Percentiles rank a stretch among this genome's conserved stretches.
Evolutionary conservation across 2,329 filamentous ascomycete species (phyloP).

Genomic region (Aspergillus pseudotamarii): DNA sequence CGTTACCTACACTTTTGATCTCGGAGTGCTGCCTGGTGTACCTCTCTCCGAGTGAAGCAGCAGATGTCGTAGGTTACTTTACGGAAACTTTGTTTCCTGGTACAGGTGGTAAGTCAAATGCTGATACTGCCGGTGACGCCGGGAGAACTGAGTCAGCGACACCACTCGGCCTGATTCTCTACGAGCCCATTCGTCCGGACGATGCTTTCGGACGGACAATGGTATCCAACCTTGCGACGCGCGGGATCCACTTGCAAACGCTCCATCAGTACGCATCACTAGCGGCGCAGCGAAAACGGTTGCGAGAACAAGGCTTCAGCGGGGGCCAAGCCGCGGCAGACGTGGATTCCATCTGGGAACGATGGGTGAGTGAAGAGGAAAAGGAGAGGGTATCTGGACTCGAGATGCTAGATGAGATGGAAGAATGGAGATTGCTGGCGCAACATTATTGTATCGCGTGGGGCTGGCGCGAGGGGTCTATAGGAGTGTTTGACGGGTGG

Average conservation of each 20-base stretch:
- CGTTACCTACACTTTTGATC: conserved; percentile 77
- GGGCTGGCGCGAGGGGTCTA: conserved; percentile 67
- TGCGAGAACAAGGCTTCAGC: conserved; percentile 68
- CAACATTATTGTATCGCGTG: conserved; percentile 88
- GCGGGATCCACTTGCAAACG: conserved; percentile 83
- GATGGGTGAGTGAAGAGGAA: conserved; percentile 71
- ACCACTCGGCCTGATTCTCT: conserved; percentile 69
- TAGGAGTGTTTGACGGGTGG: conserved; percentile 40
- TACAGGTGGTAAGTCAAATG: not conserved
- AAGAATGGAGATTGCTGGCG: conserved; percentile 87
- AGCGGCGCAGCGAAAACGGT: conserved; percentile 66
- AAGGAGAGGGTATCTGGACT: conserved; percentile 76
- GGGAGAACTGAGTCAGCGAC: conserved; percentile 34
- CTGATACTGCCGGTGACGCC: conserved; percentile 10
- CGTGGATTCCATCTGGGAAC: conserved; percentile 72
- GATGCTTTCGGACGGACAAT: conserved; percentile 91
- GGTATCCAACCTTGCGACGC: conserved; percentile 81
- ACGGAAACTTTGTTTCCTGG: conserved; percentile 50
- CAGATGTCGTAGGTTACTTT: conserved; percentile 67
- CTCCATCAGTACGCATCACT: conserved; percentile 72
- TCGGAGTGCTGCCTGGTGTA: conserved; percentile 98
- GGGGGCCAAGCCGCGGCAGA: conserved; percentile 59
- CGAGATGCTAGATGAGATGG: conserved; percentile 91
- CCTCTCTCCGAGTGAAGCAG: conserved; percentile 67
- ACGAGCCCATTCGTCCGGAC: conserved; percentile 83